Evolutionary conservation across 495 filamentous ascomycete species (phyloP).

Genomic region (Talaromyces liani): DNA sequence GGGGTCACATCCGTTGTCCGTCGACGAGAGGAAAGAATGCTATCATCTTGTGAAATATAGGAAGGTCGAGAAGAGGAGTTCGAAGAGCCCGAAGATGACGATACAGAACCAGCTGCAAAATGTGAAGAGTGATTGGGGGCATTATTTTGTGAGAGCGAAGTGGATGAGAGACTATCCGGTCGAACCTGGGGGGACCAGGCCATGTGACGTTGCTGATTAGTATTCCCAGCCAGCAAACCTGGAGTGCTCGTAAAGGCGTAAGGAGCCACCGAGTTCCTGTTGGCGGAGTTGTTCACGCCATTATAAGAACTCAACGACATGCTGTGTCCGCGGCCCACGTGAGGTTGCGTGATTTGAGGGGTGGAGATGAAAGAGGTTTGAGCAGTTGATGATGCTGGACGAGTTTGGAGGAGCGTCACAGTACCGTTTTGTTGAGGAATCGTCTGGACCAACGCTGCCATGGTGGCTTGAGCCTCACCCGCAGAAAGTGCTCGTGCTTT

Average conservation of each 20-base stretch:
- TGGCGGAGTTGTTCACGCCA: constrained; percentile 53
- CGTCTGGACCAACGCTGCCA: constrained; percentile 89
- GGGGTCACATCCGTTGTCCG: constrained; percentile 28
- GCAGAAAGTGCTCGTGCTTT: not conserved
- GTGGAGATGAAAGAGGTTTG: constrained; percentile 40
- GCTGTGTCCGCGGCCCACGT: constrained; percentile 43
- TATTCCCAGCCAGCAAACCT: constrained; percentile 46
- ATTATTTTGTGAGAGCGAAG: constrained; percentile 36
- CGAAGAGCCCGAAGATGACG: constrained; percentile 43
- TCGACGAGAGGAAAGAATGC: constrained; percentile 35
- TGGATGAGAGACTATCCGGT: constrained; percentile 59
- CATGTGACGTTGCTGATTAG: constrained; percentile 48
- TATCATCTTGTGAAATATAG: constrained; percentile 42
- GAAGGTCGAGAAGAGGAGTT: constrained; percentile 31
- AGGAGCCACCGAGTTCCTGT: constrained; percentile 49
- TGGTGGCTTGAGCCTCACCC: constrained; percentile 33
- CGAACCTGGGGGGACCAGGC: constrained; percentile 51
- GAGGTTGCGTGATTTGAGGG: constrained; percentile 42
- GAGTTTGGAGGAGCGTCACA: constrained; percentile 71
- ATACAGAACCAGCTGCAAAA: constrained; percentile 54
- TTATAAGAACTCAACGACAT: constrained; percentile 67
- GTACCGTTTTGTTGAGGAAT: constrained; percentile 77
- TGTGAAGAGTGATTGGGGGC: constrained; percentile 46
- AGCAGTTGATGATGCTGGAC: constrained; percentile 59
- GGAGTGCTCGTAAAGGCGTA: constrained; percentile 82